These are phyloP conservation scores for Amesomyces nigricolor DNA, from an alignment of 2,329 filamentous ascomycete species.

Conservation along the genomic window DNA sequence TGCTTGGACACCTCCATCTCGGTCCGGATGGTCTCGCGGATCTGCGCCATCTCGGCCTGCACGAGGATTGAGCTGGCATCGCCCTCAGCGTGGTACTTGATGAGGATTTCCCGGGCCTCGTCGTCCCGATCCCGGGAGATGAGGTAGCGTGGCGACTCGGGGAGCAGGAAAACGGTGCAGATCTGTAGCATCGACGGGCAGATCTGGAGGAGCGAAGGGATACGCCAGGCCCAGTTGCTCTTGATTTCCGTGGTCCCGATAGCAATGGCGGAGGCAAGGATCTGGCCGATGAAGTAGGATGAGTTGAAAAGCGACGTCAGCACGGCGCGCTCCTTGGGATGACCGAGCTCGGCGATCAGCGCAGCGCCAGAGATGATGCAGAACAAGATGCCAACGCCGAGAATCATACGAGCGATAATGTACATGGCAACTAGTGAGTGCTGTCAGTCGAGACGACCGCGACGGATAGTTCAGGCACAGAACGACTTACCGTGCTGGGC, in stretches of 20 bases:
- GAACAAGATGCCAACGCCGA: slow-evolving; percentile 56
- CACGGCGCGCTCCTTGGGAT: slow-evolving; percentile 55
- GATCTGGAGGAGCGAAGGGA: slow-evolving; percentile 44
- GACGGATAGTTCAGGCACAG: not conserved
- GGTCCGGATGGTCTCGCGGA: slow-evolving; percentile 41
- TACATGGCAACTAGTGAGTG: slow-evolving; percentile 44
- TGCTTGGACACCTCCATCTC: slow-evolving; percentile 38
- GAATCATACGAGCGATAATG: slow-evolving; percentile 52
- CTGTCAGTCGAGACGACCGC: too few species aligned
- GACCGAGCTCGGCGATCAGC: slow-evolving; percentile 53
- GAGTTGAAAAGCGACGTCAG: slow-evolving; percentile 57
- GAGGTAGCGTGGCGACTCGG: slow-evolving; percentile 38
- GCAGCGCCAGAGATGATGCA: slow-evolving; percentile 55
- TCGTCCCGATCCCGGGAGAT: slow-evolving; percentile 29
- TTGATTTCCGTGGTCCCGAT: slow-evolving; percentile 41
- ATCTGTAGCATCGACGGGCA: slow-evolving; percentile 39
- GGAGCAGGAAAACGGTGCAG: slow-evolving; percentile 24
- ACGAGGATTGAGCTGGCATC: not conserved
- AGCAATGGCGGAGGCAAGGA: slow-evolving; percentile 45
- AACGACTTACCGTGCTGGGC: slow-evolving; percentile 33
- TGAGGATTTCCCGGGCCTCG: not conserved
- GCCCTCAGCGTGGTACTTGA: slow-evolving; percentile 8
- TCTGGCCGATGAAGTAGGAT: slow-evolving; percentile 50
- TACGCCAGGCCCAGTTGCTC: slow-evolving; percentile 39
- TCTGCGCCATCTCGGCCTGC: slow-evolving; percentile 43